phyloP scores from a whole-genome alignment of 768 basidiomycete genomes.

The Nevesoporus exiguus region DNA sequence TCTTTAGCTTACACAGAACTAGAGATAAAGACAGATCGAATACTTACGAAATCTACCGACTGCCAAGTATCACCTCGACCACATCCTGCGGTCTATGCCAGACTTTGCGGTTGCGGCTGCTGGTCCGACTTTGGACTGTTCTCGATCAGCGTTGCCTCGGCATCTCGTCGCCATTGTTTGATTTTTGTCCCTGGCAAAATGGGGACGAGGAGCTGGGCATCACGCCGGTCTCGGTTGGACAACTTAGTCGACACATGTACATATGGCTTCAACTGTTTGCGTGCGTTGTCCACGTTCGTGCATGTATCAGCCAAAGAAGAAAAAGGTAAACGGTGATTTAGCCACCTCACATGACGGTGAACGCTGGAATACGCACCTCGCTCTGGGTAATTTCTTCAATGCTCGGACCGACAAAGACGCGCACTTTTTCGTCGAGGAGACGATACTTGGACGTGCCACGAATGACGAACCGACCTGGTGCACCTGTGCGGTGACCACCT shows the following conservation, averaged over 20 bases:
- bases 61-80: no score
- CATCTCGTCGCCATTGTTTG: slow-evolving; percentile 25
- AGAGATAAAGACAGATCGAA: neutral
- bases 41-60: slow-evolving; percentile 3
- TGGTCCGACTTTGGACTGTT: neutral
- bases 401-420: slow-evolving; percentile 80
- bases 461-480: slow-evolving; percentile 82
- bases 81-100: no score
- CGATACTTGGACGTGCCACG: slow-evolving; percentile 77
- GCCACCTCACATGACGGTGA: neutral
- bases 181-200: slow-evolving; percentile 24
- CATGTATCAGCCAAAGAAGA: neutral
- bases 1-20: neutral
- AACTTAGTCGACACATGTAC: slow-evolving; percentile 26
- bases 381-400: slow-evolving; percentile 56
- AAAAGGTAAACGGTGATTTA: neutral
- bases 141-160: slow-evolving; percentile 1
- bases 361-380: slow-evolving; percentile 41
- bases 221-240: slow-evolving; percentile 21
- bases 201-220: slow-evolving; percentile 26
- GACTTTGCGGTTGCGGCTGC: neutral
- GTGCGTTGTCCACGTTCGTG: no score
- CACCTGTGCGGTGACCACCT: slow-evolving; percentile 82
- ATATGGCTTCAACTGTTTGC: slow-evolving; percentile 26
- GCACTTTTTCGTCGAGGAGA: slow-evolving; percentile 76